A percentile compares a stretch with the other conserved stretches of the same genome.
Conservation (phyloP, 345 rosid genomes). For the Leavenworthia alabamica region DNA sequence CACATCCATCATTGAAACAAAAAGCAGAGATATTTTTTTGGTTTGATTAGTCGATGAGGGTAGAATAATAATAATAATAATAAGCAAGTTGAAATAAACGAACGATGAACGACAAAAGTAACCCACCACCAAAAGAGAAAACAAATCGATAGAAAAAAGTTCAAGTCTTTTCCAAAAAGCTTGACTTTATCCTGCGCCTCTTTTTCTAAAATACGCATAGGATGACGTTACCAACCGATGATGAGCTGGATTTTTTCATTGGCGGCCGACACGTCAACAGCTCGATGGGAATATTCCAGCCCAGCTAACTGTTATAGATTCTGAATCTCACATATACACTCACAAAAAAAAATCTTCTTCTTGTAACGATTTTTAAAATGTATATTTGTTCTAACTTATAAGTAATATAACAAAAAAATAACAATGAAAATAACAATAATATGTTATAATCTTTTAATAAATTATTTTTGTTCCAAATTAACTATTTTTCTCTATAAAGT, state of each 20-base stretch:
- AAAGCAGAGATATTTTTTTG: constrained; percentile 4
- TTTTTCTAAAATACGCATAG: neutral
- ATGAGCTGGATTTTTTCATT: constrained; percentile 13
- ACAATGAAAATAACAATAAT: too few species aligned
- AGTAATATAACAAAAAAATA: too few species aligned
- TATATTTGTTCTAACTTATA: neutral
- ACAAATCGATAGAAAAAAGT: constrained; percentile 13
- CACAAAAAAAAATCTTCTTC: too few species aligned
- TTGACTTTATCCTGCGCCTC: constrained; percentile 11
- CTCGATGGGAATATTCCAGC: constrained; percentile 14
- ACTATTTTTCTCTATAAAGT: neutral
- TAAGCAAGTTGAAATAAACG: constrained; percentile 18
- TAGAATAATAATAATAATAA: constrained; percentile 19
- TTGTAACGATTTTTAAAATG: neutral
- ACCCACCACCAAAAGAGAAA: constrained; percentile 11
- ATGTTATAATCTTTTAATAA: neutral
- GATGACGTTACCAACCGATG: neutral
- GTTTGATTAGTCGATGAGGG: constrained; percentile 8
- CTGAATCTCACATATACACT: neutral
- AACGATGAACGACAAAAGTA: constrained; percentile 16
- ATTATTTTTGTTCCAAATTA: neutral
- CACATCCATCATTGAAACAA: constrained; percentile 15
- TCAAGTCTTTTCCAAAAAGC: constrained; percentile 6
- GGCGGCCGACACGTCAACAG: constrained; percentile 17
- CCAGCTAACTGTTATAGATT: neutral